phyloP scores from a whole-genome alignment of 1,284 basidiomycete species.

The Marasmius sp. region DNA sequence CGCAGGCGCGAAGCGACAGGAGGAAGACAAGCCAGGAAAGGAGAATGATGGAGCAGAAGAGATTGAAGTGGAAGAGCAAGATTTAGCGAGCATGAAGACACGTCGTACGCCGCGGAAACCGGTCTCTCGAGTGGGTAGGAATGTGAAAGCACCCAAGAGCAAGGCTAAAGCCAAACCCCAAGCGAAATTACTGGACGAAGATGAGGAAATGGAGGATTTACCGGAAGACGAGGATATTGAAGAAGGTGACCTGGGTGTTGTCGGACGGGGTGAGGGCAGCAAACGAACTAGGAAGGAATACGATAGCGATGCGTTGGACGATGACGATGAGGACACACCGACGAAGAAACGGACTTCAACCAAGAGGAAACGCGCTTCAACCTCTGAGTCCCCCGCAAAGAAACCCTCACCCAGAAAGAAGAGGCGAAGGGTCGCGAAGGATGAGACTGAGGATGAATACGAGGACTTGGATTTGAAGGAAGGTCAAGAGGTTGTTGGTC shows the following conservation, averaged over 20 bases:
- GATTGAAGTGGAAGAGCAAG: not conserved
- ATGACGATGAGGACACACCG: constrained; percentile 33
- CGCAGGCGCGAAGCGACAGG: not conserved
- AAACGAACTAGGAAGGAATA: constrained; percentile 15
- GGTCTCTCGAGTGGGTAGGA: not conserved
- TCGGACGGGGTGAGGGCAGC: not conserved
- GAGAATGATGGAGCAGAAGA: not conserved
- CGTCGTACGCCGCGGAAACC: not conserved
- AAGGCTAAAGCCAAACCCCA: not conserved
- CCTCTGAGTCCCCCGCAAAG: constrained; percentile 23
- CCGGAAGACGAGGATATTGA: not conserved
- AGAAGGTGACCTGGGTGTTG: not conserved
- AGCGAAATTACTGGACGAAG: not conserved
- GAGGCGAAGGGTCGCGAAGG: constrained; percentile 23
- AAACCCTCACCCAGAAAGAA: constrained; percentile 28
- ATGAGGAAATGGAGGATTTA: not conserved
- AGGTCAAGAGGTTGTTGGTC: constrained; percentile 70
- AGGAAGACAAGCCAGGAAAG: not conserved
- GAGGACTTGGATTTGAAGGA: constrained; percentile 54
- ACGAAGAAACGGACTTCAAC: constrained; percentile 28
- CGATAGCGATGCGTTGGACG: constrained; percentile 53
- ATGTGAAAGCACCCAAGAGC: not conserved
- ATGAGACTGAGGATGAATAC: constrained; percentile 32
- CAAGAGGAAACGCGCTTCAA: constrained; percentile 35
- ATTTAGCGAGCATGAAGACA: not conserved